These are phyloP conservation scores for Aspergillus ellipticus DNA, from an alignment of 495 filamentous ascomycete species.

Conservation along the genomic window DNA sequence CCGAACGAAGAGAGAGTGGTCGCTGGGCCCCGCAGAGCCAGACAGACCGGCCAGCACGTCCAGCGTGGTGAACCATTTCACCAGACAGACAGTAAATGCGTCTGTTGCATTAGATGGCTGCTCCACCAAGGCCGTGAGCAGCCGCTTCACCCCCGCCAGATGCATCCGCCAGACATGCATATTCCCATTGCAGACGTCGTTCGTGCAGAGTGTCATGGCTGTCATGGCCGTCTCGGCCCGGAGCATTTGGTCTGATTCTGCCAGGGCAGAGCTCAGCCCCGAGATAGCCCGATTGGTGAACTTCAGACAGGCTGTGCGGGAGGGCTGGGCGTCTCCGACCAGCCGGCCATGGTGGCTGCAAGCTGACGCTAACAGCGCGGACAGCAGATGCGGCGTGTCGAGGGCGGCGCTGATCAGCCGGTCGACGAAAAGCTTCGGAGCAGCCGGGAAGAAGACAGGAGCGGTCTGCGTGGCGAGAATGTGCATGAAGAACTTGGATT, in stretches of 20 bases:
- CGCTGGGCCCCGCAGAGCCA: constrained; percentile 1
- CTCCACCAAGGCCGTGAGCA: constrained; percentile 19
- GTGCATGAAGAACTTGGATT: constrained; percentile 29
- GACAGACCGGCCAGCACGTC: constrained; percentile 28
- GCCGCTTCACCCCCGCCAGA: constrained; percentile 24
- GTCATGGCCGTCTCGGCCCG: constrained; percentile 25
- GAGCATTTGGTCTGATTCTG: constrained; percentile 7
- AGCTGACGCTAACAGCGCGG: constrained; percentile 26
- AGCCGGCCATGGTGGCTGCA: constrained; percentile 31
- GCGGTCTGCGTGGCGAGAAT: constrained; percentile 27
- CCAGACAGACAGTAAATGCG: constrained; percentile 18
- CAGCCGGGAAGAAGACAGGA: constrained; percentile 25
- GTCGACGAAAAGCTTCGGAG: constrained; percentile 22
- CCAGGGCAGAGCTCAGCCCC: constrained; percentile 19
- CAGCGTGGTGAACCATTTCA: constrained; percentile 33
- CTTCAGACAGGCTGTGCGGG: constrained; percentile 18
- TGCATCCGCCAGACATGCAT: constrained; percentile 28
- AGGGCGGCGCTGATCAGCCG: constrained; percentile 23
- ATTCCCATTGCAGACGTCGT: constrained; percentile 37
- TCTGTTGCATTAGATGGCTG: constrained; percentile 5
- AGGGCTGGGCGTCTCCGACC: constrained; percentile 7
- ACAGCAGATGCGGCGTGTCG: constrained; percentile 28
- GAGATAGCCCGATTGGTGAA: constrained; percentile 33
- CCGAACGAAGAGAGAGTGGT: constrained; percentile 5
- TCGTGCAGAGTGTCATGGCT: constrained; percentile 33